Evolutionary conservation across 805 yeast genomes (phyloP), one percentile per base, ranked within the genome.

Genomic region (Lipomyces yamanashiensis): DNA sequence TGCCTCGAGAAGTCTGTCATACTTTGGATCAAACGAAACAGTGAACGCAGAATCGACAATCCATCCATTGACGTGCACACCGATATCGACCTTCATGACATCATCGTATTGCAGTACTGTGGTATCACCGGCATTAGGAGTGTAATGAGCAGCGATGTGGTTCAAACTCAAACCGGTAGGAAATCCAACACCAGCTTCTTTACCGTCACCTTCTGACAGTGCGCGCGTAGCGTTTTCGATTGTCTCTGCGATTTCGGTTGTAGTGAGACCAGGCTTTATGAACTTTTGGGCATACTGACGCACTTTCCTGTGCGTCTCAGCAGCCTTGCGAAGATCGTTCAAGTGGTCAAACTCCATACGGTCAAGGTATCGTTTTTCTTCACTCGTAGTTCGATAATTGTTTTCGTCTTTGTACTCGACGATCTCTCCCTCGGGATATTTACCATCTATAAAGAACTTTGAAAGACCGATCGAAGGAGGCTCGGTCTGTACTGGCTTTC

Each of bases 81-180:
- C 99, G 73, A 93, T 85, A 75, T 95, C 99, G 45, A 95, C 93
- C 79, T 95, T 95, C 90, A 95, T 85, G 53, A 95, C 97, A 76
- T 95, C 99, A 65, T 90, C 96, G 71, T 91, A 85, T 65, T 83
- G 80, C 70, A 95, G 79, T 1, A 89, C 88, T 7, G 90, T 83
- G 72, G 86, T 90, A 75, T 95, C 99, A 12, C 97, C 97, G 5
- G 93, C 88, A 78, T 95, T 95, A 13, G 99, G 99, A 0, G 98
- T 93, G 77, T 92, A 95, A 75, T 95, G 99, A 0, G 99, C 99
- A 33, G 99, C 99, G 74, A 91, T 87, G 74, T 92, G 89, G 77
- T 95, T 95, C 68, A 93, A 77, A 0, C 97, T 90, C 45, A 95
- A 83, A 63, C 99, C 99, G n/a, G 98, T 92, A 56, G 99, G 99